phyloP scores from a whole-genome alignment of 768 basidiomycete genomes.

The Psilocybe subaeruginosa region DNA sequence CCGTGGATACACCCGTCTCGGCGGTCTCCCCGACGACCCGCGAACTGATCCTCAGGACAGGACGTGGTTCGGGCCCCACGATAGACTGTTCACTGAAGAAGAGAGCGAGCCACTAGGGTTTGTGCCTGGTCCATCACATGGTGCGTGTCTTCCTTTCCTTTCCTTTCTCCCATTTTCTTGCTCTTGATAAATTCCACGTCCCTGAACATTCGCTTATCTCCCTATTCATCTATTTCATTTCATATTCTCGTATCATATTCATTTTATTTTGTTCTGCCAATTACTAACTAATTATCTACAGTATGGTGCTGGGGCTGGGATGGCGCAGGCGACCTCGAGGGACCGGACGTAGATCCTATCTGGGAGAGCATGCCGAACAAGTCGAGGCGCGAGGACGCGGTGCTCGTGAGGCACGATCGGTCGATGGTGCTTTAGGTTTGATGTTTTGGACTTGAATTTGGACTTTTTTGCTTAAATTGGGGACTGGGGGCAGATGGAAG shows the following conservation, averaged over 20 bases:
- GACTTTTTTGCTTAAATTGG: background rate
- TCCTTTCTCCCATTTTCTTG: background rate
- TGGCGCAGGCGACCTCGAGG: conserved; percentile 96
- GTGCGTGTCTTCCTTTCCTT: conserved; percentile 48
- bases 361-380: conserved; percentile 87
- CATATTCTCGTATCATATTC: background rate
- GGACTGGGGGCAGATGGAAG: background rate
- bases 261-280: conserved; percentile 1
- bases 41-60: conserved; percentile 96
- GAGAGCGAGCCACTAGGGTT: conserved; percentile 82
- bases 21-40: conserved; percentile 93
- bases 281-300: conserved; percentile 29
- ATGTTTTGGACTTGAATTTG: background rate
- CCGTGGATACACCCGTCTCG: conserved; percentile 90
- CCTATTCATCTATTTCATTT: too few relatives aligned
- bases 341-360: conserved; percentile 96
- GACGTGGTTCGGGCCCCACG: conserved; percentile 98
- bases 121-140: conserved; percentile 79
- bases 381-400: conserved; percentile 57
- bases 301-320: conserved; percentile 99
- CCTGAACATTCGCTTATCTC: too few relatives aligned
- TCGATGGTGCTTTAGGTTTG: conserved; percentile 28
- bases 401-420: conserved; percentile 74
- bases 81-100: conserved; percentile 89
- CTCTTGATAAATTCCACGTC: too few relatives aligned